Conservation (phyloP, 2,329 filamentous ascomycete species). For the Pseudopithomyces maydicus region DNA sequence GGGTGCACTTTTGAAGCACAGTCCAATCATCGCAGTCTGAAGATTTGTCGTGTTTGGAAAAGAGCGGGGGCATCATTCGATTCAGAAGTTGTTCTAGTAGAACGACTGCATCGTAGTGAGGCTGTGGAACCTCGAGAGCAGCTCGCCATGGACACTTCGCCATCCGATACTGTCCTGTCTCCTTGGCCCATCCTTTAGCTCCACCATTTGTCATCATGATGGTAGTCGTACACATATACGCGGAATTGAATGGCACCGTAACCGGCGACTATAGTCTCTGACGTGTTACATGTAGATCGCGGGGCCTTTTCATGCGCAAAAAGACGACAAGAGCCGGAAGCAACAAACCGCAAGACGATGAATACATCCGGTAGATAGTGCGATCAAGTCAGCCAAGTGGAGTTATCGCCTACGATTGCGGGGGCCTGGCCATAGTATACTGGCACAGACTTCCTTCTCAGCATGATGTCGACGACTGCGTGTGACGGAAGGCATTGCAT, state of each 20-base stretch:
- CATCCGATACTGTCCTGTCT: not conserved
- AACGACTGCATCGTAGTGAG: not conserved
- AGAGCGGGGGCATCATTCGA: not conserved
- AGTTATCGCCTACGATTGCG: not conserved
- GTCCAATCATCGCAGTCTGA: not conserved
- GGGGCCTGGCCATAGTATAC: not conserved
- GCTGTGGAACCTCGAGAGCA: not conserved
- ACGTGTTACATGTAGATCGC: not conserved
- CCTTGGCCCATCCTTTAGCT: not conserved
- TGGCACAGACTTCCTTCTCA: not conserved
- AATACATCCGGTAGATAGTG: not conserved
- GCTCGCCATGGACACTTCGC: not conserved
- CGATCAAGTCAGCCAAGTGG: not conserved
- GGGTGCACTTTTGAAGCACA: not conserved
- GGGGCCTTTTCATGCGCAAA: not conserved
- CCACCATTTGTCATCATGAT: not conserved
- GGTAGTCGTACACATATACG: not conserved
- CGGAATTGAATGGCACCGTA: not conserved
- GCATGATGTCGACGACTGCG: no score
- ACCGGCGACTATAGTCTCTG: not conserved
- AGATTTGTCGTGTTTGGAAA: no score
- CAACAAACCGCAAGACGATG: not conserved
- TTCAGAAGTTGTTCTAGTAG: not conserved
- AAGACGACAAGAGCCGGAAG: not conserved
- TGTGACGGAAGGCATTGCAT: no score